Conservation (phyloP, 768 basidiomycete species). For the Collybiopsis luxurians region DNA sequence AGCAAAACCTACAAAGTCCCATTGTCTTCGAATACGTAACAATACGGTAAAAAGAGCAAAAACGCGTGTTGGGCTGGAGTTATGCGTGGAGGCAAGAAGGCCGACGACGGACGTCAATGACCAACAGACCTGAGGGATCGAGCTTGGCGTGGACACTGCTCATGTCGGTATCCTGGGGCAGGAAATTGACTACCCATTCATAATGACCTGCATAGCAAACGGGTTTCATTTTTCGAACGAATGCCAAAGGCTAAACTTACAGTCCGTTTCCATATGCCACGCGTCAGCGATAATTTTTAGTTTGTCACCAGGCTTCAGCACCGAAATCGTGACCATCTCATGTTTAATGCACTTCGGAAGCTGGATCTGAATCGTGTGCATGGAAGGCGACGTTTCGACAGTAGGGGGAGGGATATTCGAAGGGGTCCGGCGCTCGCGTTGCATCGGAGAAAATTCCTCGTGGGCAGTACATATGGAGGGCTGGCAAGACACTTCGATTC, state of each 20-base stretch:
- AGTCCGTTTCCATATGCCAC: constrained; percentile 59
- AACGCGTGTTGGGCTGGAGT: not conserved
- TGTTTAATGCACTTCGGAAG: constrained; percentile 44
- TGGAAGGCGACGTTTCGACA: constrained; percentile 35
- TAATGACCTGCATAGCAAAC: constrained; percentile 44
- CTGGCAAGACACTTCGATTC: too few species aligned
- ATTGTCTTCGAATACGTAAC: not conserved
- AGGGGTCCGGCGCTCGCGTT: constrained; percentile 21
- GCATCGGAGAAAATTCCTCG: constrained; percentile 6
- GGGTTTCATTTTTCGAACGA: not conserved
- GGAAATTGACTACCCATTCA: constrained; percentile 58
- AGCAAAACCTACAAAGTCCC: not conserved
- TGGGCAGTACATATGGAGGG: not conserved
- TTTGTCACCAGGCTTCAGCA: constrained; percentile 57
- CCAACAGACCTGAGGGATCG: constrained; percentile 42
- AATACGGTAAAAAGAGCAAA: not conserved
- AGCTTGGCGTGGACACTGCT: constrained; percentile 48
- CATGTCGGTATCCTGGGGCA: constrained; percentile 55
- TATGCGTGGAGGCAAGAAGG: not conserved
- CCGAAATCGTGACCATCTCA: constrained; percentile 65
- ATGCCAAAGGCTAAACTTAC: constrained; percentile 36
- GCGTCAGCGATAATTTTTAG: constrained; percentile 58
- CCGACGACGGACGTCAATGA: constrained; percentile 35
- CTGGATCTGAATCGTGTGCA: constrained; percentile 44
- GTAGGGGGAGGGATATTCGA: constrained; percentile 41